Base-by-base conservation (phyloP, 23 red algal species). In the Cyanidioschyzon merolae region DNA sequence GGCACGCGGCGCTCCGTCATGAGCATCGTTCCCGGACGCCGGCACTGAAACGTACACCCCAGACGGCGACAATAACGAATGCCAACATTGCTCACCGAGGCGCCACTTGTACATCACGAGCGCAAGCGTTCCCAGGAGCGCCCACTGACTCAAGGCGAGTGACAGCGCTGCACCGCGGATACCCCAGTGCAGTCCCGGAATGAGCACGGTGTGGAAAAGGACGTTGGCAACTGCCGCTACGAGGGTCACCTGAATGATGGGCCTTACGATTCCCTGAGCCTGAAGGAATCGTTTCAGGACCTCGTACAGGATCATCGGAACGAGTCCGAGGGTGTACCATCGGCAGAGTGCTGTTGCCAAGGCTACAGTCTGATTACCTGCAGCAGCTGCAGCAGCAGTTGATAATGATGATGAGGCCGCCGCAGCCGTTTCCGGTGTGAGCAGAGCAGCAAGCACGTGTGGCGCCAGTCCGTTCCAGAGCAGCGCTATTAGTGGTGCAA, bases 161-260 rank as follows among this genome's bases (percentile, higher is more conserved):
- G 63, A 15, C 32, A 71, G n/a, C 7, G 63, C 21, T 27, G 63
- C 63, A 35, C 63, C 63, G 2, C 12, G n/a, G 30, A 71, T 71
- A 32, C 63, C 63, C 63, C 21, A 71, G 2, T 71, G 63, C 29
- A 71, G 63, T 32, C 63, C 2, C 21, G 21, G 63, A 3, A 71
- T 35, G 16, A 71, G 63, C 7, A 71, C 12, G 16, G 12, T 7
- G 7, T 71, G 63, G 30, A 71, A 35, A 32, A 71, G 16, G n/a
- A 35, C 29, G 30, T 71, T 71, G 2, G 63, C 63, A 3, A 32
- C 63, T 71, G 63, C 63, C n/a, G 63, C 63, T 3, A 35, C 32
- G n/a, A 71, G 63, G 16, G 63, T 71, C 7, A 71, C 63, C 12
- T 71, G 30, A 71, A 71, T 71, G 30, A 71, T 71, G n/a, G 63